These are phyloP conservation scores for Powellomyces hirtus DNA, from an alignment of 192 early-diverging fungal genomes.

Conservation along the genomic window DNA sequence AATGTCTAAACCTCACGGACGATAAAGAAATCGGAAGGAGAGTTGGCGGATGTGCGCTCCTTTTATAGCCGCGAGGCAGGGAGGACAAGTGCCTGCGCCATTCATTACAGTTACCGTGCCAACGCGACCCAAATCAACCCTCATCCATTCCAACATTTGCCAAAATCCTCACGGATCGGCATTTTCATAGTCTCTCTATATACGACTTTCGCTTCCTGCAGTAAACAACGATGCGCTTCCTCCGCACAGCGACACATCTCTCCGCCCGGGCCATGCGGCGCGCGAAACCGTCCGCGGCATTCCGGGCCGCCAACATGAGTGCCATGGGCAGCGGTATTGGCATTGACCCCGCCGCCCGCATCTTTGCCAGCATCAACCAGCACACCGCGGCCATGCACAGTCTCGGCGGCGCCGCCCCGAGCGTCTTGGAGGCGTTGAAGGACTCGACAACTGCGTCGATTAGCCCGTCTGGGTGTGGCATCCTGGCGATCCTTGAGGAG, in stretches of 20 bases:
- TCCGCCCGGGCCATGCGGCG: slow-evolving; percentile 15
- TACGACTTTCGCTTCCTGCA: no score
- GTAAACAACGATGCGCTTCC: slow-evolving; percentile 17
- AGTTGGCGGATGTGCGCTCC: no score
- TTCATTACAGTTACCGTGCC: no score
- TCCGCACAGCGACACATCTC: slow-evolving; percentile 16
- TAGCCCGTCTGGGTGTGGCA: neutral
- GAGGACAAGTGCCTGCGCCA: no score
- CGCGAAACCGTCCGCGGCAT: neutral
- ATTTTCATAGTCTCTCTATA: no score
- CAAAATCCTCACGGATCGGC: no score
- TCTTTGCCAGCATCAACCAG: neutral
- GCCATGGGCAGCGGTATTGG: neutral
- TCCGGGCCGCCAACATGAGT: neutral
- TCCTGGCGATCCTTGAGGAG: neutral
- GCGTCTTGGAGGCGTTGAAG: slow-evolving; percentile 4
- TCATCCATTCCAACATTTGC: no score
- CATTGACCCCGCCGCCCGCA: neutral
- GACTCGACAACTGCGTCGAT: neutral
- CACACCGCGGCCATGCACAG: neutral
- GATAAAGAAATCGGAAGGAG: no score
- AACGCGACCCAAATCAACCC: no score
- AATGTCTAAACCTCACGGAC: no score
- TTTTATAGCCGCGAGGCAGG: no score
- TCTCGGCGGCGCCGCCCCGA: neutral